Conservation (phyloP, 352 stramenopile genomes). For the Phytophthora sp. region DNA sequence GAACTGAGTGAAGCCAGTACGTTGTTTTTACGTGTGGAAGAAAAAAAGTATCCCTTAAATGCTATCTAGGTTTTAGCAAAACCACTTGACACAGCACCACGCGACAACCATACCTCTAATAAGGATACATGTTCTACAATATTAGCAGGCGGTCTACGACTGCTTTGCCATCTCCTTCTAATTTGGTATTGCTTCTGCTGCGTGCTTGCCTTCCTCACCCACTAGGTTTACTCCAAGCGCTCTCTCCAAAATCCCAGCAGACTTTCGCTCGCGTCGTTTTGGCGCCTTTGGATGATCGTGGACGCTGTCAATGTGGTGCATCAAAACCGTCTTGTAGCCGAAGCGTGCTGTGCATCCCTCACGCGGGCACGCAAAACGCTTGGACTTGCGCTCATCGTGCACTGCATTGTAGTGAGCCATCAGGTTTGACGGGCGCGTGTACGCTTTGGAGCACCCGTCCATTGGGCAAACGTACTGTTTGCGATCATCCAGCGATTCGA, state of each 20-base stretch:
- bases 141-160: slow-evolving; percentile 6
- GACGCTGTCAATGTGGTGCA: slow-evolving; percentile 66
- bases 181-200: not conserved
- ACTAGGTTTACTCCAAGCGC: slow-evolving; percentile 42
- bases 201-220: slow-evolving; percentile 16
- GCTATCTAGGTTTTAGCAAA: too few species aligned
- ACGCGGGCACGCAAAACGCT: slow-evolving; percentile 68
- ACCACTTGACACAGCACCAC: too few species aligned
- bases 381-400: slow-evolving; percentile 62
- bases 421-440: slow-evolving; percentile 76
- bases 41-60: too few species aligned
- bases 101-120: too few species aligned
- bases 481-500: slow-evolving; percentile 64
- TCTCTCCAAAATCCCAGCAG: slow-evolving; percentile 38
- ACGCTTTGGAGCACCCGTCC: slow-evolving; percentile 59
- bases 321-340: slow-evolving; percentile 77
- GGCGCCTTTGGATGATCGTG: slow-evolving; percentile 46
- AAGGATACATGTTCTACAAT: slow-evolving; percentile 10
- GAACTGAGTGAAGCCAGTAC: too few species aligned
- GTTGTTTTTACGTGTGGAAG: too few species aligned
- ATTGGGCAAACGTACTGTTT: slow-evolving; percentile 71
- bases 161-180: slow-evolving; percentile 3
- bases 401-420: slow-evolving; percentile 80
- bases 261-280: slow-evolving; percentile 34
- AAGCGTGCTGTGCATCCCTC: slow-evolving; percentile 67